Evolutionary conservation across 1,284 basidiomycete species (phyloP).

Genomic region (Cryptococcus amylolentus): DNA sequence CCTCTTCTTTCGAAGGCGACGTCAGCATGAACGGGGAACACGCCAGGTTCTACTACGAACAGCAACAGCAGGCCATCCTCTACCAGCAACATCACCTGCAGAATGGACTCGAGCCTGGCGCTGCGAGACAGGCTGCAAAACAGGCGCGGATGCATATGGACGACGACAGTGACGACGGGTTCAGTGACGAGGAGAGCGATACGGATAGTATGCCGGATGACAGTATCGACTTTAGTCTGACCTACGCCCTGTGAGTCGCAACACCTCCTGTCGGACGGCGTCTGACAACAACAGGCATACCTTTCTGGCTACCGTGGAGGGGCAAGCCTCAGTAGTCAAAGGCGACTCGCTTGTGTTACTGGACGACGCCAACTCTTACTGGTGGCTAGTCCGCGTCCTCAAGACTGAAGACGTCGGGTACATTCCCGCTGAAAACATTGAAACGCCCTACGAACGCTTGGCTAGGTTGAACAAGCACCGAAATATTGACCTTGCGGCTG

Average conservation of each 20-base stretch:
- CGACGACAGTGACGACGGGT: constrained; percentile 31
- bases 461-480: constrained; percentile 95
- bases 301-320: constrained; percentile 92
- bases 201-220: constrained; percentile 53
- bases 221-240: constrained; percentile 54
- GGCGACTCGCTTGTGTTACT: constrained; percentile 89
- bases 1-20: constrained; percentile 20
- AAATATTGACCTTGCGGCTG: constrained; percentile 76
- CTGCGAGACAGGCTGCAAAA: neutral
- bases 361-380: constrained; percentile 95
- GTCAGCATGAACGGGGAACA: constrained; percentile 39
- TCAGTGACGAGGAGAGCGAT: constrained; percentile 42
- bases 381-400: constrained; percentile 94
- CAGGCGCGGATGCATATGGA: constrained; percentile 3
- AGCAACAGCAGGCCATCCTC: constrained; percentile 29
- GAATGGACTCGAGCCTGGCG: constrained; percentile 9
- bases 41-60: constrained; percentile 57
- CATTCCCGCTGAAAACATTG: constrained; percentile 98
- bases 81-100: constrained; percentile 33
- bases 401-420: constrained; percentile 99
- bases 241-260: constrained; percentile 51
- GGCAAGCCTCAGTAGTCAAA: constrained; percentile 93
- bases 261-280: neutral
- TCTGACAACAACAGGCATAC: constrained; percentile 59
- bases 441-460: constrained; percentile 94